phyloP scores from a whole-genome alignment of 192 early-diverging fungal species.

The Dissophora globulifera region DNA sequence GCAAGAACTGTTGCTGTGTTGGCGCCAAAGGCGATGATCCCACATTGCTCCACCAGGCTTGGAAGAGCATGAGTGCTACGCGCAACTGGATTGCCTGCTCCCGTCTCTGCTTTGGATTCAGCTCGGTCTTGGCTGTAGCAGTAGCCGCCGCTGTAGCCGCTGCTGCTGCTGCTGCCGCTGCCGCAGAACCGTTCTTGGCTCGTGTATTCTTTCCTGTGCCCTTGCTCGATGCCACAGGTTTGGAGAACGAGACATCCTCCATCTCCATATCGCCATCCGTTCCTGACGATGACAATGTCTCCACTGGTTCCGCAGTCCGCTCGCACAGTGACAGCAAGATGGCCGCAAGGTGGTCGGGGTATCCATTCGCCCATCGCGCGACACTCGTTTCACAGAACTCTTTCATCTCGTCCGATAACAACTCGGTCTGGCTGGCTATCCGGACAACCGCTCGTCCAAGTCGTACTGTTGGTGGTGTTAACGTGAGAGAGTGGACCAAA shows the following conservation, averaged over 20 bases:
- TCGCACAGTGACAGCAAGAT: constrained; percentile 37
- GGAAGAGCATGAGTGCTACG: constrained; percentile 11
- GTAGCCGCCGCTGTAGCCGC: too few species aligned
- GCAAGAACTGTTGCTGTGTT: constrained; percentile 5
- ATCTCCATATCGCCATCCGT: constrained; percentile 22
- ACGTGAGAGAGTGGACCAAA: constrained; percentile 48
- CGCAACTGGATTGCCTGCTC: constrained; percentile 27
- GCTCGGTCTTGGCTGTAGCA: constrained; percentile 8
- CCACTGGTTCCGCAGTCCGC: constrained; percentile 19
- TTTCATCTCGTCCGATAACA: constrained; percentile 31
- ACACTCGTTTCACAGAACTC: constrained; percentile 20
- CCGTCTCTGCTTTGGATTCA: constrained; percentile 33
- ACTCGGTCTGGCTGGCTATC: constrained; percentile 7
- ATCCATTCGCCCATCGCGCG: constrained; percentile 12
- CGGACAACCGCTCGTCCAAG: constrained; percentile 20
- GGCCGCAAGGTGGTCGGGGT: constrained; percentile 28
- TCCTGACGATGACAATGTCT: not conserved
- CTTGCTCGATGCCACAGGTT: not conserved
- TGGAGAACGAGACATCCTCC: constrained; percentile 6
- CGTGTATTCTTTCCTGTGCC: constrained; percentile 7
- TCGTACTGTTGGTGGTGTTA: constrained; percentile 16
- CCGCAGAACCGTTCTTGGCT: not conserved
- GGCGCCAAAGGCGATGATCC: not conserved
- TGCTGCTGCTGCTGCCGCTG: too few species aligned
- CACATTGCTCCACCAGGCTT: constrained; percentile 14